phyloP scores from a whole-genome alignment of 495 filamentous ascomycete genomes.

The Hamigera avellanea region DNA sequence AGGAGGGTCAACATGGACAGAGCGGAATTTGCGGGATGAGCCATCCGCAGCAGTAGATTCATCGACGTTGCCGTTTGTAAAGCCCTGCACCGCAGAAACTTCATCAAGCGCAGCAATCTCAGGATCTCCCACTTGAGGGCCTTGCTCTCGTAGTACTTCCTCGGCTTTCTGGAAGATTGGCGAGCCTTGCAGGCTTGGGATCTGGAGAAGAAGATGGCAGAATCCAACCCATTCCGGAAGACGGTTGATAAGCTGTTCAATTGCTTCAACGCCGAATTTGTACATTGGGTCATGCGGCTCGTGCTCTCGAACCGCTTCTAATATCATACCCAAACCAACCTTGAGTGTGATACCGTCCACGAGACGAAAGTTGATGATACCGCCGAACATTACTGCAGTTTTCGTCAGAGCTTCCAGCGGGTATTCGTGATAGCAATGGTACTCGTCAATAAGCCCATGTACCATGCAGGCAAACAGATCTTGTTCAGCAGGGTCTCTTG shows the following conservation, averaged over 20 bases:
- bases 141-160: slow-evolving; percentile 61
- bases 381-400: slow-evolving; percentile 91
- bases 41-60: slow-evolving; percentile 43
- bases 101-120: slow-evolving; percentile 27
- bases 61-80: slow-evolving; percentile 58
- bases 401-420: slow-evolving; percentile 88
- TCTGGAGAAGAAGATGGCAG: slow-evolving; percentile 67
- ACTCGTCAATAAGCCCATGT: slow-evolving; percentile 94
- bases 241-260: slow-evolving; percentile 71
- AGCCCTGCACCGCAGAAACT: slow-evolving; percentile 16
- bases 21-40: slow-evolving; percentile 49
- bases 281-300: slow-evolving; percentile 79
- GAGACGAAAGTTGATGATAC: slow-evolving; percentile 86
- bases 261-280: slow-evolving; percentile 95
- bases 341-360: slow-evolving; percentile 83
- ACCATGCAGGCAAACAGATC: slow-evolving; percentile 98
- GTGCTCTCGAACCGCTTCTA: slow-evolving; percentile 83
- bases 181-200: slow-evolving; percentile 71
- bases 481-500: slow-evolving; percentile 69
- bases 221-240: slow-evolving; percentile 90
- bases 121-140: slow-evolving; percentile 20
- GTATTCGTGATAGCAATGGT: slow-evolving; percentile 87
- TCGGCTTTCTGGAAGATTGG: slow-evolving; percentile 73
- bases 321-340: slow-evolving; percentile 87
- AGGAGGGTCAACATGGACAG: slow-evolving; percentile 62